These are phyloP conservation scores for Caryopteris hybrid DNA, from an alignment of 305 asterid species.

Conservation along the genomic window DNA sequence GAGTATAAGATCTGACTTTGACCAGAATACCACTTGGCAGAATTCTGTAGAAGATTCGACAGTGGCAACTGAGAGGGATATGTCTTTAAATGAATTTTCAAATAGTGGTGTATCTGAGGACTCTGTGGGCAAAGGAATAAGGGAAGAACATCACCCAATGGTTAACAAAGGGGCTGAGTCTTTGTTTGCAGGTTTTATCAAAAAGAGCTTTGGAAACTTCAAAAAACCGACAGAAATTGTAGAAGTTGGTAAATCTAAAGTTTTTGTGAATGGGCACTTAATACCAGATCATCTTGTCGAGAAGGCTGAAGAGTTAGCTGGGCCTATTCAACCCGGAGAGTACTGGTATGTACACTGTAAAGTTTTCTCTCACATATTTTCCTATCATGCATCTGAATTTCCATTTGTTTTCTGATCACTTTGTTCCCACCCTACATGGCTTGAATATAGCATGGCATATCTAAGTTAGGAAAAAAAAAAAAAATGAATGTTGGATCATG, in stretches of 20 bases:
- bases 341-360: slow-evolving; percentile 58
- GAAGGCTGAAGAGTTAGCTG: slow-evolving; percentile 80
- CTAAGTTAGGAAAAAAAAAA: background rate
- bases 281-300: slow-evolving; percentile 56
- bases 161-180: slow-evolving; percentile 53
- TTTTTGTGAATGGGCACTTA: slow-evolving; percentile 63
- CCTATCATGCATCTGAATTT: slow-evolving; percentile 1
- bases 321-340: slow-evolving; percentile 74
- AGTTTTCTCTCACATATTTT: background rate
- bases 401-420: background rate
- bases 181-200: slow-evolving; percentile 46
- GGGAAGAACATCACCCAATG: slow-evolving; percentile 40
- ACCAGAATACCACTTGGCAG: slow-evolving; percentile 38
- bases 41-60: slow-evolving; percentile 45
- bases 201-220: slow-evolving; percentile 47
- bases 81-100: slow-evolving; percentile 43
- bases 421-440: background rate
- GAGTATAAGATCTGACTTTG: slow-evolving; percentile 39
- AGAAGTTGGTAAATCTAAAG: slow-evolving; percentile 41
- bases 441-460: background rate
- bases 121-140: slow-evolving; percentile 41
- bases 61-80: slow-evolving; percentile 64
- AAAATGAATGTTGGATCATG: background rate
- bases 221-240: slow-evolving; percentile 32
- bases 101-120: slow-evolving; percentile 50